Percentiles rank a stretch among this genome's conserved stretches.
phyloP scores from a whole-genome alignment of 1,284 basidiomycete species.

The Ceratobasidium sp. region DNA sequence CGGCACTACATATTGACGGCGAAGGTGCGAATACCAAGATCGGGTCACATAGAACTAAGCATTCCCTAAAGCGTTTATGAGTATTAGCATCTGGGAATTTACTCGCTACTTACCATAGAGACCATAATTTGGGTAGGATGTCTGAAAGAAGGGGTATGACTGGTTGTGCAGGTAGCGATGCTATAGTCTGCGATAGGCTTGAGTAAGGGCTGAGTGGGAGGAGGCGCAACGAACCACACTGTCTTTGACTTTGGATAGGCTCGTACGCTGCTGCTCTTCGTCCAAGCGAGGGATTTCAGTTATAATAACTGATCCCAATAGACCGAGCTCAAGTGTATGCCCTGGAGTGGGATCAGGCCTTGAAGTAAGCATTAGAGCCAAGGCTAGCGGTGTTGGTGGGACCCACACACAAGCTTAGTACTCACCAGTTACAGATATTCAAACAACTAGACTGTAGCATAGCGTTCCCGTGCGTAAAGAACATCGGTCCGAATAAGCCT shows the following conservation, averaged over 20 bases:
- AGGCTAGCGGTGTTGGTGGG: too few species aligned
- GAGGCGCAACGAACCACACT: conserved; percentile 3
- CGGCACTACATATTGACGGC: conserved; percentile 81
- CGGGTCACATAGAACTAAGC: conserved; percentile 87
- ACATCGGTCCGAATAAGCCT: conserved; percentile 78
- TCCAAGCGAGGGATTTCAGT: conserved; percentile 72
- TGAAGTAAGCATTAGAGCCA: conserved; percentile 50
- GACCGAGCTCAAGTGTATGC: conserved; percentile 74
- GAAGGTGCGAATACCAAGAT: conserved; percentile 87
- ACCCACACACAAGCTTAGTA: conserved; percentile 44
- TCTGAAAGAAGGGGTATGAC: conserved; percentile 70
- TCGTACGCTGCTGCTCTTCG: conserved; percentile 77
- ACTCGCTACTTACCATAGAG: conserved; percentile 66
- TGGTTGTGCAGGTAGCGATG: conserved; percentile 75
- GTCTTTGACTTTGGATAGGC: conserved; percentile 45
- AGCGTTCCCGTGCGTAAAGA: conserved; percentile 75
- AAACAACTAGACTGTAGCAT: conserved; percentile 89
- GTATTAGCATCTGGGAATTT: background rate
- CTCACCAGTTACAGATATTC: conserved; percentile 86
- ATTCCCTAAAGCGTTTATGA: conserved; percentile 64
- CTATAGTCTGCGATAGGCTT: conserved; percentile 70
- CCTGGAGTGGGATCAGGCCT: conserved; percentile 77
- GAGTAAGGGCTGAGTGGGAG: background rate
- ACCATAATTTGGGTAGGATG: conserved; percentile 84
- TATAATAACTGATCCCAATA: conserved; percentile 78